phyloP scores from a whole-genome alignment of 257 asterid species.

The Coffea canephora region DNA sequence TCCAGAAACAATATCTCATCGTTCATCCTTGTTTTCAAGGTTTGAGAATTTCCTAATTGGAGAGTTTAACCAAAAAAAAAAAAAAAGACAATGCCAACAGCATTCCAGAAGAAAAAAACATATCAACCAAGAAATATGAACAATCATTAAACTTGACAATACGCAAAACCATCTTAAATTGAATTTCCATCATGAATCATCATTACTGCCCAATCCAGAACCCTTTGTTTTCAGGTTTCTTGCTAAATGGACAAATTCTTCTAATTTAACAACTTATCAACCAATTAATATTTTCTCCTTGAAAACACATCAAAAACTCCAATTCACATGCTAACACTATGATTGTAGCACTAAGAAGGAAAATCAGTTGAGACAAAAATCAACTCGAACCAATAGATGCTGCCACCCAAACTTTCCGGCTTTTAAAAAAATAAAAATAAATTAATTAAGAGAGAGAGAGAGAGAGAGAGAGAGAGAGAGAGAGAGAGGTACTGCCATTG shows the following conservation, averaged over 20 bases:
- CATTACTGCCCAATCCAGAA: neutral
- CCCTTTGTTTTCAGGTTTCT: neutral
- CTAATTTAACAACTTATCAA: neutral
- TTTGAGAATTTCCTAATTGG: too few relatives aligned
- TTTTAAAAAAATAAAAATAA: too few relatives aligned
- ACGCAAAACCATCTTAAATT: neutral
- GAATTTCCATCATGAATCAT: neutral
- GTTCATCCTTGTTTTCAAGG: neutral
- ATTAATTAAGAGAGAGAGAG: too few relatives aligned
- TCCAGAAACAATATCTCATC: neutral
- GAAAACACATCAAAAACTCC: neutral
- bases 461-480: too few relatives aligned
- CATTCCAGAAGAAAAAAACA: neutral
- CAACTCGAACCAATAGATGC: neutral
- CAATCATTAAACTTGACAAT: neutral
- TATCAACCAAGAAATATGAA: neutral
- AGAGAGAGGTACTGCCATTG: neutral
- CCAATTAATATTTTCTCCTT: neutral
- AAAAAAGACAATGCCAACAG: neutral
- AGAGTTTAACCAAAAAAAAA: too few relatives aligned
- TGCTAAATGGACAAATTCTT: neutral
- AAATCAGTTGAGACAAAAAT: neutral
- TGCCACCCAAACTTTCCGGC: too few relatives aligned
- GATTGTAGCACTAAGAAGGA: neutral
- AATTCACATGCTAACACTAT: neutral